A percentile compares a stretch with the other conserved stretches of the same genome.
These are phyloP conservation scores for Nicotiana knightiana DNA, from an alignment of 257 asterid genomes.

Conservation along the genomic window DNA sequence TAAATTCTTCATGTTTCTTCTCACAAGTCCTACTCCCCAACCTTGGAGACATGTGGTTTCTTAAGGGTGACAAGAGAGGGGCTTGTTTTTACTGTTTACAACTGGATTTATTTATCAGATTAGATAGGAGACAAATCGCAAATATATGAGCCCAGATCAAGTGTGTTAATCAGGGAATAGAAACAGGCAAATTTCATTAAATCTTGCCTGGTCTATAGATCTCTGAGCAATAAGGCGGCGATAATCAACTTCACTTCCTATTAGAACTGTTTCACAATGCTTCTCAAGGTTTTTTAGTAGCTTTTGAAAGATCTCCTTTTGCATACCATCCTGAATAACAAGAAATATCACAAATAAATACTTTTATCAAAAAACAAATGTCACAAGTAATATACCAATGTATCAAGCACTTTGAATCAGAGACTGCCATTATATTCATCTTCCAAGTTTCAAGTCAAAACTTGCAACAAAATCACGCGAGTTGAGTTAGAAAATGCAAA, in stretches of 20 bases:
- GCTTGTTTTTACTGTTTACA: background rate
- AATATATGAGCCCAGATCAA: background rate
- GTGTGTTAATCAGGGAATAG: background rate
- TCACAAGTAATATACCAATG: background rate
- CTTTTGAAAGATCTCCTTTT: conserved; percentile 77
- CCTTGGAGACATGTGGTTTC: background rate
- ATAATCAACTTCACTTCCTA: conserved; percentile 93
- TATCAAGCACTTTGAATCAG: background rate
- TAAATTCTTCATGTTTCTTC: background rate
- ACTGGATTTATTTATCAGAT: background rate
- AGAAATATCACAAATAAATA: conserved; percentile 1
- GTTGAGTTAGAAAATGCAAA: background rate
- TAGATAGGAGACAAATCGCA: background rate
- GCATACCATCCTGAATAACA: conserved; percentile 90
- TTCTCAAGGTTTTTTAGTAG: conserved; percentile 56
- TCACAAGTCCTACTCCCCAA: background rate
- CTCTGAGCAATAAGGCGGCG: conserved; percentile 73
- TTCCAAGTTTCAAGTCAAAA: background rate
- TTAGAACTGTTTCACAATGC: conserved; percentile 63
- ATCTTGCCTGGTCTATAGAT: conserved; percentile 70
- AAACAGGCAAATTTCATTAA: background rate
- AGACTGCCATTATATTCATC: background rate
- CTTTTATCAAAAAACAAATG: background rate
- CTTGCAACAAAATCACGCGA: background rate
- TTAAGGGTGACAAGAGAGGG: background rate